Conservation (phyloP, 176 grass and related monocot genomes). For the Melocanna baccifera region DNA sequence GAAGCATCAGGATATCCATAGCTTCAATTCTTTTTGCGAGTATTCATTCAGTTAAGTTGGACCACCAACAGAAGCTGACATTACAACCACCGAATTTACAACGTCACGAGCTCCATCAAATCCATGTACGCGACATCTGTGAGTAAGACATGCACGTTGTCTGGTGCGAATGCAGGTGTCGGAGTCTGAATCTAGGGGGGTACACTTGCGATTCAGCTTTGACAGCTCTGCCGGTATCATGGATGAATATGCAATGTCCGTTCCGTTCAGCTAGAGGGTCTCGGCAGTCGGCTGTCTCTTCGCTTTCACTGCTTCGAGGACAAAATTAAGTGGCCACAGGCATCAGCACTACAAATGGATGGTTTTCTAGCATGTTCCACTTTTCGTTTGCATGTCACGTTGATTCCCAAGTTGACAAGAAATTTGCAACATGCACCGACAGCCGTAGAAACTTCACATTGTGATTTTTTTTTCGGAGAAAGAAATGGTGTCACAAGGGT, state of each 20-base stretch:
- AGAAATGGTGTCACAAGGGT: not conserved
- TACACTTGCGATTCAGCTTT: slow-evolving; percentile 27
- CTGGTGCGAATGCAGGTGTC: not conserved
- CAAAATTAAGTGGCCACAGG: slow-evolving; percentile 35
- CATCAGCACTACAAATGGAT: slow-evolving; percentile 27
- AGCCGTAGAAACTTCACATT: not conserved
- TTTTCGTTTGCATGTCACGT: slow-evolving; percentile 5
- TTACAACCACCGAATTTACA: slow-evolving; percentile 40
- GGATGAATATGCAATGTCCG: not conserved
- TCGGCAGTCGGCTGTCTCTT: not conserved
- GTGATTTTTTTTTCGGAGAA: not conserved
- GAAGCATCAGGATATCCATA: slow-evolving; percentile 19
- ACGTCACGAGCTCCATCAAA: slow-evolving; percentile 39
- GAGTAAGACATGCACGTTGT: slow-evolving; percentile 19
- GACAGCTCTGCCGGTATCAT: slow-evolving; percentile 1
- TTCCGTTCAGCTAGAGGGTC: not conserved
- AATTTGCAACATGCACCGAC: not conserved
- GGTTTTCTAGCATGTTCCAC: slow-evolving; percentile 26
- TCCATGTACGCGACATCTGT: not conserved
- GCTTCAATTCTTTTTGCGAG: slow-evolving; percentile 3
- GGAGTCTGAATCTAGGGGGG: slow-evolving; percentile 43
- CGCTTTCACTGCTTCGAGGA: slow-evolving; percentile 19
- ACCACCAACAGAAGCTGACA: slow-evolving; percentile 35
- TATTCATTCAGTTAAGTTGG: slow-evolving; percentile 33
- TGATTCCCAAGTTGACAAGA: slow-evolving; percentile 19